Conservation (phyloP, 202 grass and related monocot genomes). For the Elaeis oleifera region DNA sequence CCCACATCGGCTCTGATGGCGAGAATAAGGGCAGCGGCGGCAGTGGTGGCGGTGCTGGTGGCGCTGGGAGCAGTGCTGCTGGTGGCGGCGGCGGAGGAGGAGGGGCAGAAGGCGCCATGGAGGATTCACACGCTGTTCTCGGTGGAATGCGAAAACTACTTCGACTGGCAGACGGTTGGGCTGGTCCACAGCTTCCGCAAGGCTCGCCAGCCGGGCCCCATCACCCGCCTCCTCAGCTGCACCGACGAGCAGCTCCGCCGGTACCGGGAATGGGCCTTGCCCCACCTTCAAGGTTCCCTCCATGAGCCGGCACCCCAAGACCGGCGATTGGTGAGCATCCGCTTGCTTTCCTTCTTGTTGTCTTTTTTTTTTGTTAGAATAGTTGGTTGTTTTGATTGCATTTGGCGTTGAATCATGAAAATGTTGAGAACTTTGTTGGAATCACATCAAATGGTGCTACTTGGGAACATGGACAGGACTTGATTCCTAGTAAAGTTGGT, state of each 20-base stretch:
- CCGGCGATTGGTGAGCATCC: constrained; percentile 58
- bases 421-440: too few species aligned
- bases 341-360: neutral
- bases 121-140: constrained; percentile 93
- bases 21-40: constrained; percentile 17
- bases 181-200: constrained; percentile 82
- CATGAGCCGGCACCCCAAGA: constrained; percentile 75
- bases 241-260: constrained; percentile 46
- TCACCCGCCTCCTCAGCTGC: constrained; percentile 84
- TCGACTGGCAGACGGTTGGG: constrained; percentile 94
- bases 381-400: neutral
- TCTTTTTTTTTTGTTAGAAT: neutral
- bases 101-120: constrained; percentile 24
- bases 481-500: too few species aligned
- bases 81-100: constrained; percentile 1
- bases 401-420: neutral
- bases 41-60: constrained; percentile 9
- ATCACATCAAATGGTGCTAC: too few species aligned
- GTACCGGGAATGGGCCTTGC: constrained; percentile 65
- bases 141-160: constrained; percentile 92
- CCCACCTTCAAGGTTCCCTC: constrained; percentile 78
- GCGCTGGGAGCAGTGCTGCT: neutral
- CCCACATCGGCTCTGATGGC: constrained; percentile 35
- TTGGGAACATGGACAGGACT: too few species aligned
- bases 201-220: constrained; percentile 59